Base-by-base conservation (phyloP, 1,284 basidiomycete species). In the Puccinia brachypodii region DNA sequence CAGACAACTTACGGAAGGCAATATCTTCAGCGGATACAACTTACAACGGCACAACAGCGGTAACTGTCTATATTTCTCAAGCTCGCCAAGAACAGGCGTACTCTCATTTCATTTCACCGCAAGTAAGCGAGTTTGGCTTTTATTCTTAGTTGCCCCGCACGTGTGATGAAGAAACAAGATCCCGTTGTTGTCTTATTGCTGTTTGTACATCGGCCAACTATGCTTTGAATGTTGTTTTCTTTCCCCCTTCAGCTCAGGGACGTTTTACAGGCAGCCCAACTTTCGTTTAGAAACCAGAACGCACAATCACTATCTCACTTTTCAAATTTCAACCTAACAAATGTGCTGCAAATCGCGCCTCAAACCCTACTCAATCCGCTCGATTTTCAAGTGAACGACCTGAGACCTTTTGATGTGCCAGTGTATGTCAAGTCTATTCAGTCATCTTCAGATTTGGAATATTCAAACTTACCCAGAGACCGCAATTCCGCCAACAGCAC, bases 391-490 rank as follows among this genome's bases (percentile, higher is more conserved):
- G 56, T 79, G 38, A 69, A 42, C 25, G 40, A 79, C 36, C 25
- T 79, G 47, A 53, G 76, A n/a, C 76, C 76, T 6, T 79, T 79
- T 31, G 76, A 79, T 58, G 76, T 79, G 38, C 66, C 76, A 53
- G 76, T 69, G 76, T 79, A 31, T 42, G 76, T 77, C n/a, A 22
- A 7, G 11, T 28, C 1, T 44, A 3, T 31, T 6, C 28, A n/a
- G 19, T 6, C 22, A 9, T 25, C 31, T 9, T 56, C 28, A 38
- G 36, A 36, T 13, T 22, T 2, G 36, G 13, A 16, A 36, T 28
- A 44, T 33, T 9, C 8, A 60, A 76, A 36, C 56, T 76, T 6
- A 47, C 16, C 11, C 50, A 71, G 4, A 25, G 42, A 79, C 22
- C 19, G 16, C 25, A 58, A 36, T 8, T 69, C 31, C 36, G 7